A percentile compares a stretch with the other conserved stretches of the same genome.
Evolutionary conservation across 2,329 filamentous ascomycete genomes (phyloP).

Genomic region (Fusarium agapanthi): DNA sequence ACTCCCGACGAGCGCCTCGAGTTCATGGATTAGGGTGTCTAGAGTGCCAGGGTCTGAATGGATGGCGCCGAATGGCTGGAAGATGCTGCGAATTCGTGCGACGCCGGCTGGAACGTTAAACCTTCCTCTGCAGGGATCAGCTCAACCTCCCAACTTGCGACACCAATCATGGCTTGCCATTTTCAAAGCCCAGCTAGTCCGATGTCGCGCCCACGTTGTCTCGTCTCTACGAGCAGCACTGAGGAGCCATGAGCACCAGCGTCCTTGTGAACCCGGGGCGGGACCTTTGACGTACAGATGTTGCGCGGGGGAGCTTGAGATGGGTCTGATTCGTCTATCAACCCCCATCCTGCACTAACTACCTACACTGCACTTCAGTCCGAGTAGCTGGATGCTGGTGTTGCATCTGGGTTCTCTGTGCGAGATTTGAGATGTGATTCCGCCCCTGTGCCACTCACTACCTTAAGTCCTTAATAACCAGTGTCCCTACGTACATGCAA

Average conservation of each 20-base stretch:
- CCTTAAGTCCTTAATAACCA: not conserved
- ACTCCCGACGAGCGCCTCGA: constrained; percentile 20
- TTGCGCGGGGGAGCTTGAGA: constrained; percentile 38
- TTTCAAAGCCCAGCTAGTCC: constrained; percentile 44
- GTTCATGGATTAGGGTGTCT: constrained; percentile 20
- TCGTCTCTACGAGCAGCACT: constrained; percentile 8
- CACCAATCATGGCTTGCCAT: constrained; percentile 45
- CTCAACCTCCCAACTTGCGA: constrained; percentile 32
- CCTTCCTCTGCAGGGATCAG: constrained; percentile 36
- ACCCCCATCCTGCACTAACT: constrained; percentile 26
- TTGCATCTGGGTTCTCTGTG: constrained; percentile 20
- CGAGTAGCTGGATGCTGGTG: constrained; percentile 37
- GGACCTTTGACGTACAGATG: constrained; percentile 42
- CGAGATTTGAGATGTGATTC: constrained; percentile 35
- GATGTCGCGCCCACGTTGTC: constrained; percentile 45
- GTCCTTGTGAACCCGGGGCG: constrained; percentile 21
- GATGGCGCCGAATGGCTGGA: constrained; percentile 38
- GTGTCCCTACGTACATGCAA: constrained; percentile 22
- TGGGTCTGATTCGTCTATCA: constrained; percentile 34
- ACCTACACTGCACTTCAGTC: constrained; percentile 10
- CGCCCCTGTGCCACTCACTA: constrained; percentile 11
- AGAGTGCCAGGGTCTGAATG: constrained; percentile 16
- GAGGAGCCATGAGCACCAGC: constrained; percentile 11
- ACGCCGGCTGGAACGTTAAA: constrained; percentile 43
- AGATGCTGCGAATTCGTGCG: constrained; percentile 35